Evolutionary conservation across 352 stramenopile genomes (phyloP).

Genomic region (Globisporangium spiculum): DNA sequence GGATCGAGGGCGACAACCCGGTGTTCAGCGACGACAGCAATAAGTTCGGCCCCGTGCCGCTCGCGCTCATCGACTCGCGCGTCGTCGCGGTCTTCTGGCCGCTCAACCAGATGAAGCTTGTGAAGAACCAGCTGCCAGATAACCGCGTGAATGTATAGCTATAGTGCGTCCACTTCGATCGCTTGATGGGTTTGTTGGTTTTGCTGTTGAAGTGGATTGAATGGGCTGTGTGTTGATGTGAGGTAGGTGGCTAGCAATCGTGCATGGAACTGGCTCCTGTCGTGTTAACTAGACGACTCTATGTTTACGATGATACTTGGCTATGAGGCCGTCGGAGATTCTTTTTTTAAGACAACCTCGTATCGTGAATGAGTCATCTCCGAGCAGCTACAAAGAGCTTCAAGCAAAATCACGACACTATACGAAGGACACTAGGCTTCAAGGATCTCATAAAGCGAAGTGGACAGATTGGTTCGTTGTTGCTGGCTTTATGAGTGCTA

Average conservation of each 20-base stretch:
- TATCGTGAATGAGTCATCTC: no score
- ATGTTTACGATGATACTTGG: no score
- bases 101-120: constrained; percentile 56
- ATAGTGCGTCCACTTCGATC: not conserved
- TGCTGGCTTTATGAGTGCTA: not conserved
- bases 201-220: not conserved
- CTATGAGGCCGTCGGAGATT: no score
- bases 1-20: constrained; percentile 80
- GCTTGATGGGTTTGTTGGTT: not conserved
- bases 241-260: not conserved
- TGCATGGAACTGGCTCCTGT: not conserved
- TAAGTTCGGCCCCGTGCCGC: constrained; percentile 66
- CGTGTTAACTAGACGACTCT: no score
- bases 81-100: constrained; percentile 83
- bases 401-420: no score
- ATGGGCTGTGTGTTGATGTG: not conserved
- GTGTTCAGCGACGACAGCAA: constrained; percentile 79
- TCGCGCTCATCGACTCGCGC: constrained; percentile 78
- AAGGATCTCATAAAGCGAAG: not conserved
- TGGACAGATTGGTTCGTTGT: not conserved
- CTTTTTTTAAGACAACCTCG: no score
- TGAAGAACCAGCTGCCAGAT: constrained; percentile 48
- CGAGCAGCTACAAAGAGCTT: no score
- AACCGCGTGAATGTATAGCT: constrained; percentile 53
- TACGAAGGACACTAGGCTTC: no score